Conservation (phyloP, 192 early-diverging fungal species). For the Entomortierella parvispora region DNA sequence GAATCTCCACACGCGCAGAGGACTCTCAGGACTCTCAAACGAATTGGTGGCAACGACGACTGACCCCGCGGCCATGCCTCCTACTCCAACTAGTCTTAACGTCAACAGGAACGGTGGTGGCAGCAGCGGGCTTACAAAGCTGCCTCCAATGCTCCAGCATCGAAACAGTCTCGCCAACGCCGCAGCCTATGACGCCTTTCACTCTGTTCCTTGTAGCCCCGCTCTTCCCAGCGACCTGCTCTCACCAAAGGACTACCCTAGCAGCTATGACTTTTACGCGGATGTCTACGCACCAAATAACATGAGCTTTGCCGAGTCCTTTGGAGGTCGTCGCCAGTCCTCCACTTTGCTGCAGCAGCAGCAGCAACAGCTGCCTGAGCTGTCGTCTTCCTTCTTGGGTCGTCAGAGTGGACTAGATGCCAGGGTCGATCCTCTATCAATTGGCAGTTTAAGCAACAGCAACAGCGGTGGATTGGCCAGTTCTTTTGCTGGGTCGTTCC, state of each 20-base stretch:
- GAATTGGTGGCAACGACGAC: constrained; percentile 29
- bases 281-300: constrained; percentile 55
- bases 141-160: constrained; percentile 34
- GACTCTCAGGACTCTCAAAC: constrained; percentile 62
- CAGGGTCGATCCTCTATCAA: constrained; percentile 45
- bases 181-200: constrained; percentile 55
- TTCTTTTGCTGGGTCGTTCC: constrained; percentile 45
- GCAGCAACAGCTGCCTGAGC: constrained; percentile 44
- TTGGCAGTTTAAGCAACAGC: constrained; percentile 36
- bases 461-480: constrained; percentile 26
- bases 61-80: constrained; percentile 17
- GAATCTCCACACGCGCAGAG: constrained; percentile 94
- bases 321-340: constrained; percentile 36
- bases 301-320: constrained; percentile 54
- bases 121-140: constrained; percentile 21
- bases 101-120: constrained; percentile 3
- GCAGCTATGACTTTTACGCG: constrained; percentile 59
- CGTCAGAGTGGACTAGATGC: constrained; percentile 34
- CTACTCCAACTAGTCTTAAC: constrained; percentile 36
- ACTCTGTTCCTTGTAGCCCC: constrained; percentile 53
- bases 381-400: constrained; percentile 38
- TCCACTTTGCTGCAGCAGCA: constrained; percentile 50
- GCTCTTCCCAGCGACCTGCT: constrained; percentile 66
- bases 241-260: constrained; percentile 61
- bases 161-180: constrained; percentile 47